Base-by-base conservation (phyloP, 176 grass and related monocot species). In the Avena atlantica region DNA sequence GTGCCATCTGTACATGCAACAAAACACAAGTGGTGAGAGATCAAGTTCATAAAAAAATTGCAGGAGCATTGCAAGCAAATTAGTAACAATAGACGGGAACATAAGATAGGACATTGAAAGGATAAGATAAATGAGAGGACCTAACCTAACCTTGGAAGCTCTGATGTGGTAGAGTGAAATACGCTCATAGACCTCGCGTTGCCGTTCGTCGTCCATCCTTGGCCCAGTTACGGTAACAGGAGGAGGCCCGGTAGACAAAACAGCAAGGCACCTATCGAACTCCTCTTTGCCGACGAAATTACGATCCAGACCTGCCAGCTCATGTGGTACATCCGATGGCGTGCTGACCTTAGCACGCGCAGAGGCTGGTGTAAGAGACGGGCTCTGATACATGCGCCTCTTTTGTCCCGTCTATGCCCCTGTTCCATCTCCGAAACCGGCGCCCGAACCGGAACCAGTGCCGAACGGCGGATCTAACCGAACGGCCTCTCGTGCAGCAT, bases 91-190 rank as follows among this genome's bases (percentile, higher is more conserved):
- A 68, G 24, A 37, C 27, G 7, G 65, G 64, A 24, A 65, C 12
- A 65, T 5, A 65, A 10, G 61, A 25, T 4, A 24, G 21, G n/a
- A 62, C 20, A 24, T 11, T 23, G 25, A 31, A 1, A 69, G 31
- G 16, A 70, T 42, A 70, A 16, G 34, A 36, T 31, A 17, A 20
- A 37, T 40, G 15, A 1, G 3, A 70, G 34, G 67, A 70, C 0
- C 15, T 68, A 36, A 71, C 40, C 69, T 47, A 36, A 71, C 40
- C 69, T 47, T 72, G 69, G 19, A 72, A 45, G 69, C 40, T 21
- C 37, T 72, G 69, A 72, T 72, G 69, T 16, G 17, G 69, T 47
- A 72, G 69, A 72, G 69, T n/a, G 40, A 3, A 72, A 72, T 9
- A 40, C 69, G 69, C 40, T 72, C 40, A 4, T 21, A 12, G 69